A percentile compares a stretch with the other conserved stretches of the same genome.
Evolutionary conservation across 805 yeast species (phyloP).

Genomic region (Wickerhamiella cacticola): DNA sequence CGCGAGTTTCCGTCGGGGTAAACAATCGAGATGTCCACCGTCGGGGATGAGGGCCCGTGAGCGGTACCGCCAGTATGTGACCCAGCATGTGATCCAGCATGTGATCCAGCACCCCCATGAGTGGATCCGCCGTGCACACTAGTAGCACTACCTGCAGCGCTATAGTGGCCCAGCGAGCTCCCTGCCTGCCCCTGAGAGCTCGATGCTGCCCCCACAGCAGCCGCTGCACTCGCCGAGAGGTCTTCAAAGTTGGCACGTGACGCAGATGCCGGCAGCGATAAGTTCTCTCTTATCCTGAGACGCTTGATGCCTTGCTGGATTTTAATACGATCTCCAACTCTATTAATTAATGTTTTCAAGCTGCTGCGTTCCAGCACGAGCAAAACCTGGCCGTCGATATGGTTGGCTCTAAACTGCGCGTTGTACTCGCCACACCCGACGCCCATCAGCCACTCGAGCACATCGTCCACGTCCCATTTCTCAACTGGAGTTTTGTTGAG

Average conservation of each 20-base stretch:
- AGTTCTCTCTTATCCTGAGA: conserved; percentile 20
- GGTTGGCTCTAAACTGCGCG: conserved; percentile 32
- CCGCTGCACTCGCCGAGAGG: background rate
- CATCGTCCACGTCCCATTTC: conserved; percentile 24
- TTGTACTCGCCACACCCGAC: conserved; percentile 25
- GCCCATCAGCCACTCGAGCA: conserved; percentile 28
- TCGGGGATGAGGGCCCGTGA: background rate
- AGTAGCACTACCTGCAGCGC: background rate
- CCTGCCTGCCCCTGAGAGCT: background rate
- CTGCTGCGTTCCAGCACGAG: conserved; percentile 51
- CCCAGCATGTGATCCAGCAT: background rate
- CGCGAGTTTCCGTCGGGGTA: conserved; percentile 15
- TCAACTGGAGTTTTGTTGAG: conserved; percentile 13
- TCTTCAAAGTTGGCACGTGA: conserved; percentile 3
- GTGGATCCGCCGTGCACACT: too few species aligned
- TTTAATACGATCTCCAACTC: conserved; percentile 72
- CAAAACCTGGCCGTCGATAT: conserved; percentile 44
- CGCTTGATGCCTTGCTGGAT: conserved; percentile 47
- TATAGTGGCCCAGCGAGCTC: background rate
- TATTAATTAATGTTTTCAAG: conserved; percentile 58
- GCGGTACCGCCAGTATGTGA: conserved; percentile 7
- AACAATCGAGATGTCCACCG: background rate
- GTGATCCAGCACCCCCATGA: background rate
- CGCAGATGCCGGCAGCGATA: background rate
- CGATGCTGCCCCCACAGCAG: too few species aligned